Conservation (phyloP, 2,329 filamentous ascomycete genomes). For the Beauveria rudraprayagi region DNA sequence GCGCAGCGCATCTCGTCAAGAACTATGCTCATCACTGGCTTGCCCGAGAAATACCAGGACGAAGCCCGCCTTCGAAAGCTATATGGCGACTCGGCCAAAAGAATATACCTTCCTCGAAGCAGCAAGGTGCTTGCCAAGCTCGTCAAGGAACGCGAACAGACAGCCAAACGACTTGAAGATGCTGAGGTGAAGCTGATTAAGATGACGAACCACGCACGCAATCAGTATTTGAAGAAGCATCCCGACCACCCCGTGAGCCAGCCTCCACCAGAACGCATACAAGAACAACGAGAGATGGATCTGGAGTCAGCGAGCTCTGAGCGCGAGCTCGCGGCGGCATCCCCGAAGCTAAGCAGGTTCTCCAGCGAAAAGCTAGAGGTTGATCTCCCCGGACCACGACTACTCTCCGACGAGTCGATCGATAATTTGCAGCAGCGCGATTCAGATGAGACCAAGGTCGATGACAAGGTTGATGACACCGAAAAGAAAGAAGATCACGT, state of each 20-base stretch:
- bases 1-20: constrained; percentile 78
- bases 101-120: constrained; percentile 77
- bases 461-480: constrained; percentile 11
- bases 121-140: constrained; percentile 70
- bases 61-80: constrained; percentile 69
- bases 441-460: constrained; percentile 12
- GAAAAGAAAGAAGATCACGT: constrained; percentile 12
- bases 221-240: constrained; percentile 37
- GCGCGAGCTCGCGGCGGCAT: neutral
- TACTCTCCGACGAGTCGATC: constrained; percentile 2
- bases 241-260: constrained; percentile 1
- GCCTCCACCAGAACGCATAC: neutral
- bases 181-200: constrained; percentile 83
- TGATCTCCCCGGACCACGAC: constrained; percentile 2
- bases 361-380: constrained; percentile 3
- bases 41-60: constrained; percentile 69
- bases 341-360: neutral
- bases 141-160: constrained; percentile 73
- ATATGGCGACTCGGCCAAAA: constrained; percentile 74
- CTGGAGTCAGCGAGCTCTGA: neutral
- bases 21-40: constrained; percentile 86
- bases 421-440: constrained; percentile 5
- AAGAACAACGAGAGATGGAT: neutral
- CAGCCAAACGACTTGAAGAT: constrained; percentile 72
- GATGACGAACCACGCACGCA: constrained; percentile 62